Evolutionary conservation across 148 eudicot species (phyloP), one percentile per base, ranked within the genome.

Genomic region (Silene conica): DNA sequence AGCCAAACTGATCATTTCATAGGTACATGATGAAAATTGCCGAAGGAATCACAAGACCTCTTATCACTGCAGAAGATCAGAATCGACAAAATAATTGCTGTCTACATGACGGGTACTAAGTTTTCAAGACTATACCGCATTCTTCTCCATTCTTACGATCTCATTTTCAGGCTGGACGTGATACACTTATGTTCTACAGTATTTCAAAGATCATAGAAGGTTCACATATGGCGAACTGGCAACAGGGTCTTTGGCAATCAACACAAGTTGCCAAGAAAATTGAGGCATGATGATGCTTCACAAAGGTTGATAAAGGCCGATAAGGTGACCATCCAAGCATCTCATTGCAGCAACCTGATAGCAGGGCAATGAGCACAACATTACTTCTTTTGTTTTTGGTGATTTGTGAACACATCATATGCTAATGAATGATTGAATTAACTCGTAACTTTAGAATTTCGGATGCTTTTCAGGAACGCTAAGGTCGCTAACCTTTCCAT

Each of bases 271-370:
- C 66, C 8, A n/a, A 20, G 34, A 21, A 56, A 67, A 21, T 57
- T 25, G 26, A 11, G 41, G 58, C 15, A 50, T 62, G n/a, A 50
- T 62, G n/a, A 66, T 31, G 69, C 71, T 25, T 87, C 85, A 93
- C 22, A 79, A 78, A 8, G 96, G 92, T 77, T 90, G 89, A 48
- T 87, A 88, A 25, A 93, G 90, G 72, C 93, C 96, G 34, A 93
- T 76, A 71, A 89, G 83, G 77, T 90, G 90, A 64, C 94, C 93
- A 81, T 89, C 93, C 70, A 87, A 52, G 81, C 90, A 85, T 72
- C 90, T 83, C 82, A 89, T 50, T 7, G 92, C 89, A 25, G 96
- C 96, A 69, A 89, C 90, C 90, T 90, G 79, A 62, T 57, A 15
- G 48, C 64, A 70, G 8, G 19, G n/a, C 8, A 38, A 5, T 4